Base-by-base conservation (phyloP, 2,329 filamentous ascomycete genomes). In the Ophiostoma sp. region DNA sequence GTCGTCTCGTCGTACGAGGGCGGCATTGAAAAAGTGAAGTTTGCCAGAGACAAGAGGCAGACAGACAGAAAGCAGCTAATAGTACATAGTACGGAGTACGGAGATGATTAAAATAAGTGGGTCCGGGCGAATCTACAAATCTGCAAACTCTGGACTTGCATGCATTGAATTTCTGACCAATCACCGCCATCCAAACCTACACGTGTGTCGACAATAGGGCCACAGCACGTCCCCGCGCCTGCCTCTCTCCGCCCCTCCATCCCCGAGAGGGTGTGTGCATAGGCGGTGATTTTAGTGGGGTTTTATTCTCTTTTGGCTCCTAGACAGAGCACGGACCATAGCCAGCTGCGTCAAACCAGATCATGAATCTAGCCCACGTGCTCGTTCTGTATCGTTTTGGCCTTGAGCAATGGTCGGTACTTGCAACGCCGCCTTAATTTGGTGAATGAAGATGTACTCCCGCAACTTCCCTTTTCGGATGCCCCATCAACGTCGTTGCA, bases 151-250 rank as follows among this genome's bases (percentile, higher is more conserved):
- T 48, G 36, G 62, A 23, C 36, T 36, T 15, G 57, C 31, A 39
- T 5, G 35, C 67, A 39, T 11, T 62, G 27, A 44, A 3, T 13
- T 11, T 31, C 15, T 39, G 44, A 48, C 73, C 73, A 74, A 74
- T 74, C 33, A 71, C 1, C 62, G 1, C 1, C 2, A 33, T 11
- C 67, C 11, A 72, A 71, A 62, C 52, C 31, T 67, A 72, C 73
- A 74, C 73, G 73, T 74, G 73, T 73, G 73, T 48, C 23, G 48
- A 71, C 27, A 60, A 73, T 52, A 72, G 72, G 73, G 23, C 33
- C 60, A 35, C 41, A 67, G 62, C 17, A 31, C 41, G 4, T 57
- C 23, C 60, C 67, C 69, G 35, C 35, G 62, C 62, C 33, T 65
- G 36, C 33, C 20, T 48, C 62, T 65, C 62, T 11, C 67, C 67